Evolutionary conservation across 371 early-diverging fungal species (phyloP), one percentile per base, ranked within the genome.

Genomic region (Mucor sp.): DNA sequence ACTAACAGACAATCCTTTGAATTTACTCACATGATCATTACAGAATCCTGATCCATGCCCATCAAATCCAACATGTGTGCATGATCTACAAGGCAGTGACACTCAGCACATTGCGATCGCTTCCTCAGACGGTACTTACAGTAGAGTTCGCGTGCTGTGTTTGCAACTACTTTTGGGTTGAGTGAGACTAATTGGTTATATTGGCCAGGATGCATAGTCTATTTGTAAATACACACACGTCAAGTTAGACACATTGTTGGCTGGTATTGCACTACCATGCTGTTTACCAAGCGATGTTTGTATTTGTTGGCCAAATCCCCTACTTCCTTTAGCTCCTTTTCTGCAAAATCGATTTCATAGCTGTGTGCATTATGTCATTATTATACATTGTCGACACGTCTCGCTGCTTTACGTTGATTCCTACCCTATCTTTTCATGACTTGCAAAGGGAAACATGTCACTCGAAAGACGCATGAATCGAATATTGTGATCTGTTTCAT

Each of bases 121-220:
- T 9, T 9, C 12, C 14, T 37, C 37, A 37, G 5, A 50, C 3
- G 9, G 5, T 12, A 25, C 66, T 62, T 70, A 77, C 80, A 74
- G 6, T 70, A 32, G 23, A 85, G 60, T 63, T 85, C 85, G 11
- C 65, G 66, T 14, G 80, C 68, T 1, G 79, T 82, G 47, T 75
- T 69, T 7, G 58, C 55, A 15, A 85, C 72, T 0, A 85, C 84
- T 44, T 67, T 72, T 8, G 67, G 71, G 11, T 66, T 79, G 14
- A 78, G 82, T 25, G 81, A 80, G 14, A 76, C 83, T 2, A 84
- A 62, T 58, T 84, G 85, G 47, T 76, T 83, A 44, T 74, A 85
- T 64, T 85, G 85, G 0, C 85, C 85, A 25, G 84, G 84, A 65
- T 85, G 84, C 56, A 63, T 75, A 19, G 83, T 83, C 79, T 82